These are phyloP conservation scores for Lentinula raphanica DNA, from an alignment of 768 basidiomycete species.

Conservation along the genomic window DNA sequence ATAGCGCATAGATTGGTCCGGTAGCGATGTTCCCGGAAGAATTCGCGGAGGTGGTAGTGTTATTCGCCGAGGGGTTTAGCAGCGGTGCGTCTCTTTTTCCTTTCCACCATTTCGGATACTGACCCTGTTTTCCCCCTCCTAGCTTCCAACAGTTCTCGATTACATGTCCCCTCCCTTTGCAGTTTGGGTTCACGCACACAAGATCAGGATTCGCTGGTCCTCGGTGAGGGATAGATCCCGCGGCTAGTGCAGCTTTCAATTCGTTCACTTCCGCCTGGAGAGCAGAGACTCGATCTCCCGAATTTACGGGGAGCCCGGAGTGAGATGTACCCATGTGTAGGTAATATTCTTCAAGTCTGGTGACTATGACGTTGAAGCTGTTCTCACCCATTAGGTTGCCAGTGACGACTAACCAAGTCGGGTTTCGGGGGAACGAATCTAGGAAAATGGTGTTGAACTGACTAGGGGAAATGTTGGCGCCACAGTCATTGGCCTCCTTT, in stretches of 20 bases:
- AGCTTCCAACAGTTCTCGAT: too few species aligned
- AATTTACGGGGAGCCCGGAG: too few species aligned
- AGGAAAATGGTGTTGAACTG: conserved; percentile 4
- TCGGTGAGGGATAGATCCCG: background rate
- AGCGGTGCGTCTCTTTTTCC: conserved; percentile 2
- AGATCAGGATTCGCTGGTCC: background rate
- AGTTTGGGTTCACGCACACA: conserved; percentile 12
- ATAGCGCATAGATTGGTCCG: background rate
- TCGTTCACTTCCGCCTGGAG: background rate
- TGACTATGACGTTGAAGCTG: background rate
- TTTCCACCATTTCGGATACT: conserved; percentile 12
- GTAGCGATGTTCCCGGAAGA: too few species aligned
- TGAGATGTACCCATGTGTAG: background rate
- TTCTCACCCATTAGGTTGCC: background rate
- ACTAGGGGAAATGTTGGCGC: background rate
- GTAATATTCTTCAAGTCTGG: background rate
- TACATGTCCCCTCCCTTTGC: conserved; percentile 21
- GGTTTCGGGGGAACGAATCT: background rate
- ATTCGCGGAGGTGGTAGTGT: background rate
- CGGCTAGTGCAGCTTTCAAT: background rate
- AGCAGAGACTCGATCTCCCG: background rate
- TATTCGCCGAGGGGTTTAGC: background rate
- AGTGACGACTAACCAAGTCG: background rate
- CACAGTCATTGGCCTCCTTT: background rate
- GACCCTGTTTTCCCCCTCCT: too few species aligned